phyloP scores from a whole-genome alignment of 768 basidiomycete species.

The Serendipita indica region DNA sequence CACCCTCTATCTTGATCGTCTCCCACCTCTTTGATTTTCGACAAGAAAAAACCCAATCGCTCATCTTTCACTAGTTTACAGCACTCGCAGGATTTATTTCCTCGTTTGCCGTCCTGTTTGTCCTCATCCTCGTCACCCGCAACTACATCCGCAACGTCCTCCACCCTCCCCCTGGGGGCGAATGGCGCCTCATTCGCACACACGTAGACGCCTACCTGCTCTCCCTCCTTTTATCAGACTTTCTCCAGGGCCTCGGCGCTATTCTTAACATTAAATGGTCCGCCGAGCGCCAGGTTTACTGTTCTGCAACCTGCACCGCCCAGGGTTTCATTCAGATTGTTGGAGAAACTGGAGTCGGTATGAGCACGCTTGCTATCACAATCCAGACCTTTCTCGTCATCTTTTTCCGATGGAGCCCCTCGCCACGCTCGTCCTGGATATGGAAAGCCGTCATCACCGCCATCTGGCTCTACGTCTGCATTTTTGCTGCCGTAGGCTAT shows the following conservation, averaged over 20 bases:
- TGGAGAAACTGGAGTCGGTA: conserved; percentile 30
- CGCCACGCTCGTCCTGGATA: conserved; percentile 23
- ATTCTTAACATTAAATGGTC: conserved; percentile 28
- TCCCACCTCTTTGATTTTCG: too few species aligned
- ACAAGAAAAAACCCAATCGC: too few species aligned
- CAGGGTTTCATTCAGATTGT: conserved; percentile 30
- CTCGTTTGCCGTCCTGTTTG: conserved; percentile 23
- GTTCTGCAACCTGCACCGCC: conserved; percentile 24
- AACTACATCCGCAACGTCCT: conserved; percentile 21
- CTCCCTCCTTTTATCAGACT: conserved; percentile 21
- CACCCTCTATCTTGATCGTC: neutral
- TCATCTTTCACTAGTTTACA: conserved; percentile 20
- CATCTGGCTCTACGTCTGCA: conserved; percentile 26
- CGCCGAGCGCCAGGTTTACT: conserved; percentile 22
- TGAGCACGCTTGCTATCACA: conserved; percentile 28
- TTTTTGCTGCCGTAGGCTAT: conserved; percentile 21
- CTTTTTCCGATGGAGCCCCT: conserved; percentile 16
- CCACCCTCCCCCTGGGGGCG: conserved; percentile 12
- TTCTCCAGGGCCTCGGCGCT: conserved; percentile 27
- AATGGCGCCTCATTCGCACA: conserved; percentile 21
- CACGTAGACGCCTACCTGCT: conserved; percentile 32
- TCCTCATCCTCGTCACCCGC: conserved; percentile 20
- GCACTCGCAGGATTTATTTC: conserved; percentile 26
- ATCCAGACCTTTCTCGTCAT: conserved; percentile 30
- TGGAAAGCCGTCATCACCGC: conserved; percentile 17